Percentiles rank a stretch among this genome's conserved stretches.
Evolutionary conservation across 257 asterid species (phyloP).

Genomic region (Nicotiana attenuata): DNA sequence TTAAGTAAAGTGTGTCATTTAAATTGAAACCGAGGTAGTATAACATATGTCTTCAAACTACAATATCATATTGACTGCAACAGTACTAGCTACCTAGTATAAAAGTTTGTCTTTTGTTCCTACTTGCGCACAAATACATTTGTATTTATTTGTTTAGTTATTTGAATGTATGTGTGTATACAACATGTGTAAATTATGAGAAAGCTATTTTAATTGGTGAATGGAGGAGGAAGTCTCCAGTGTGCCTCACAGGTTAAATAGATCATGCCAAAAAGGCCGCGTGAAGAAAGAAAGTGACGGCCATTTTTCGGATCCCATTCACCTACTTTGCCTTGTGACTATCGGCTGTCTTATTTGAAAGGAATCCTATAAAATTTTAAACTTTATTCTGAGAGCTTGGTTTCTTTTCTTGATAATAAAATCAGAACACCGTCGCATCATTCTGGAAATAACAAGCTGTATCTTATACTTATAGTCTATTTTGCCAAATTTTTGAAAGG

Average conservation of each 20-base stretch:
- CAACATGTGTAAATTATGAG: not conserved
- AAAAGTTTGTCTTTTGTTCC: not conserved
- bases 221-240: not conserved
- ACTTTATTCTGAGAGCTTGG: not conserved
- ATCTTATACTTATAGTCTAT: no score
- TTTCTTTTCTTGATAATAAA: not conserved
- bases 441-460: no score
- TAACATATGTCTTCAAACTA: not conserved
- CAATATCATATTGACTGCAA: not conserved
- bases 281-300: not conserved
- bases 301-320: not conserved
- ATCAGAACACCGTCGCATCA: no score
- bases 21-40: not conserved
- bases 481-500: no score
- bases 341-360: not conserved
- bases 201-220: not conserved
- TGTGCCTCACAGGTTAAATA: not conserved
- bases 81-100: not conserved
- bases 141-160: not conserved
- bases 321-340: not conserved
- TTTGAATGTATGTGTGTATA: not conserved
- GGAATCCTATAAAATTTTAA: not conserved
- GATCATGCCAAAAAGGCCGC: not conserved
- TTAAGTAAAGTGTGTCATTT: no score
- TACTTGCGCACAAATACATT: not conserved